Evolutionary conservation across 192 early-diverging fungal species (phyloP).

Genomic region (Coemansia sp.): DNA sequence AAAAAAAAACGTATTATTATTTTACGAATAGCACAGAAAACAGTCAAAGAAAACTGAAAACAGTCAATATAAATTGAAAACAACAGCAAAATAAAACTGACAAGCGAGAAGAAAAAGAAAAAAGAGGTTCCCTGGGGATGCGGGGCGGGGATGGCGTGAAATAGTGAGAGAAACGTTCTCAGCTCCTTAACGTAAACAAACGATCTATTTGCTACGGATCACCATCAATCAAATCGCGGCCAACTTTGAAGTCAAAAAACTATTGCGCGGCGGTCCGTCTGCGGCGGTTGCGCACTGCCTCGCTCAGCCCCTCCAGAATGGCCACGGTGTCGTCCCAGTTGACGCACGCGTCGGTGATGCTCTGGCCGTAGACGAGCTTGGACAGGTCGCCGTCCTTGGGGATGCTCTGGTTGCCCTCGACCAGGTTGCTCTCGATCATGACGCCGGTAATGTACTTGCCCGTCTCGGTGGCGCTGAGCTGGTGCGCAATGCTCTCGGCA

Average conservation of each 20-base stretch:
- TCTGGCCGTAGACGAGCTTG: constrained; percentile 79
- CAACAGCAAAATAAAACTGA: neutral
- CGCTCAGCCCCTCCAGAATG: constrained; percentile 68
- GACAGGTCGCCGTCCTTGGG: constrained; percentile 68
- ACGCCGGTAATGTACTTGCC: constrained; percentile 85
- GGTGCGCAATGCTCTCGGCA: constrained; percentile 62
- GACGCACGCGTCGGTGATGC: constrained; percentile 93
- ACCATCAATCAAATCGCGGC: neutral
- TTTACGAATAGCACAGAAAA: neutral
- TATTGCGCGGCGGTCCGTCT: constrained; percentile 30
- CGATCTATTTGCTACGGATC: constrained; percentile 3
- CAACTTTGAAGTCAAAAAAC: neutral
- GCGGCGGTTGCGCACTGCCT: constrained; percentile 71
- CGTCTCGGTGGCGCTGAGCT: constrained; percentile 60
- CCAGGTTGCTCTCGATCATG: constrained; percentile 93
- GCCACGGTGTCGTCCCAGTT: constrained; percentile 85
- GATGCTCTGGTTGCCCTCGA: constrained; percentile 83
- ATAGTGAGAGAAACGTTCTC: neutral
- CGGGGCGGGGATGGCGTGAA: neutral
- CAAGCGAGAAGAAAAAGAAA: neutral
- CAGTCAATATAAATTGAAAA: too few species aligned
- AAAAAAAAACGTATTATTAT: neutral
- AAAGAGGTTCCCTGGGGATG: neutral
- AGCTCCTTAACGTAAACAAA: constrained; percentile 6
- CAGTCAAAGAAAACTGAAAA: constrained; percentile 2